Evolutionary conservation across 176 grass and related monocot genomes (phyloP).

Genomic region (Rhynchospora pubera): DNA sequence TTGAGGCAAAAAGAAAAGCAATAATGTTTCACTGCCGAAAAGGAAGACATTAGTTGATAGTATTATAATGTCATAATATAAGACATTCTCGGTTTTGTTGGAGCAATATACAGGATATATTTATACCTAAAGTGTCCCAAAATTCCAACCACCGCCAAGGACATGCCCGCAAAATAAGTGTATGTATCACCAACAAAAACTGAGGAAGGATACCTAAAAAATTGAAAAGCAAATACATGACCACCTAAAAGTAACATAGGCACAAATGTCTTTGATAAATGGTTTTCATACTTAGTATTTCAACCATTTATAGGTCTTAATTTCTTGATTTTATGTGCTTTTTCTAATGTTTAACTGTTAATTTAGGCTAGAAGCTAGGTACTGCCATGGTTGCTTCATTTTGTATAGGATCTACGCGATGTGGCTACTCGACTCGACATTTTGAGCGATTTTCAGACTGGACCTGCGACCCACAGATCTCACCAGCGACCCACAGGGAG

Average conservation of each 20-base stretch:
- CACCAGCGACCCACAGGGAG: no score
- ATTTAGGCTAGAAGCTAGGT: no score
- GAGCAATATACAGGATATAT: slow-evolving; percentile 11
- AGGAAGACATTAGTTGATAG: slow-evolving; percentile 22
- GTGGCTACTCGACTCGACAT: no score
- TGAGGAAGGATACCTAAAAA: slow-evolving; percentile 87
- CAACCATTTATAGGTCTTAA: no score
- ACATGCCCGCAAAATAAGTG: slow-evolving; percentile 99
- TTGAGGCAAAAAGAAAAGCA: slow-evolving; percentile 97
- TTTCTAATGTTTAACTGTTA: no score
- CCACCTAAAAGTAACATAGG: neutral
- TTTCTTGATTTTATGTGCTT: no score
- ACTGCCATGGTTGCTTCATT: no score
- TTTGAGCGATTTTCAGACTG: no score
- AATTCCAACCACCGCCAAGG: slow-evolving; percentile 89
- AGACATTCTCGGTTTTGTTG: slow-evolving; percentile 12
- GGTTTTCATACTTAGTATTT: no score
- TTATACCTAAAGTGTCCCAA: slow-evolving; percentile 96
- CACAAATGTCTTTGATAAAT: neutral
- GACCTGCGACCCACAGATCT: no score
- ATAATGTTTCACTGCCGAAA: slow-evolving; percentile 85
- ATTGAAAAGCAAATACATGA: neutral
- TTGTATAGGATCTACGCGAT: no score
- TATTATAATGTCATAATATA: neutral
- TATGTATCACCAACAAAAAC: slow-evolving; percentile 99